These are phyloP conservation scores for Mycena pura DNA, from an alignment of 768 basidiomycete genomes.

Conservation along the genomic window DNA sequence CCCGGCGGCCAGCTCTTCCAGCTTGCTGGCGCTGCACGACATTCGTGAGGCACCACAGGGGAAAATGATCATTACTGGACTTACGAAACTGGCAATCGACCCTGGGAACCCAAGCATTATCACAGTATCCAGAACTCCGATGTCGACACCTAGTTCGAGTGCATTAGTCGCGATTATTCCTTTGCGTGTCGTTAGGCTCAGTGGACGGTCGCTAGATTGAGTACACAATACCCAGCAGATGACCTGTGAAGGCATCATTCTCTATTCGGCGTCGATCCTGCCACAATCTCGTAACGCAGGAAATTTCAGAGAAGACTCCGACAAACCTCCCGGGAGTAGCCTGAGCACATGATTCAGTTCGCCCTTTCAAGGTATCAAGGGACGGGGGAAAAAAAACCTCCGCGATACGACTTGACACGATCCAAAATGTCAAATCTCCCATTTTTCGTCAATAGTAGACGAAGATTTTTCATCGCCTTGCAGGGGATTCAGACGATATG, in stretches of 20 bases:
- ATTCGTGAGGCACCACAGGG: background rate
- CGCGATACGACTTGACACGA: constrained; percentile 82
- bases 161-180: constrained; percentile 91
- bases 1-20: constrained; percentile 83
- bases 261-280: constrained; percentile 87
- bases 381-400: constrained; percentile 54
- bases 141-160: constrained; percentile 90
- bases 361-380: background rate
- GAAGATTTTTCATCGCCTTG: constrained; percentile 82
- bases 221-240: too few relatives aligned
- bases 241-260: constrained; percentile 84
- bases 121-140: constrained; percentile 87
- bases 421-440: constrained; percentile 79
- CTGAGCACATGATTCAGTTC: constrained; percentile 37
- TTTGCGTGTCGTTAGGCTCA: too few relatives aligned
- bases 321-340: constrained; percentile 74
- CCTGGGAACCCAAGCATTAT: constrained; percentile 89
- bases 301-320: background rate
- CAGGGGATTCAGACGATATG: constrained; percentile 25
- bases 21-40: constrained; percentile 86
- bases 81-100: constrained; percentile 80
- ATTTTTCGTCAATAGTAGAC: constrained; percentile 72
- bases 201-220: too few relatives aligned
- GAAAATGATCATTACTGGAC: constrained; percentile 32
- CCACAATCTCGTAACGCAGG: background rate